phyloP scores from a whole-genome alignment of 2,329 filamentous ascomycete genomes.

The Hypoxylon sp. region DNA sequence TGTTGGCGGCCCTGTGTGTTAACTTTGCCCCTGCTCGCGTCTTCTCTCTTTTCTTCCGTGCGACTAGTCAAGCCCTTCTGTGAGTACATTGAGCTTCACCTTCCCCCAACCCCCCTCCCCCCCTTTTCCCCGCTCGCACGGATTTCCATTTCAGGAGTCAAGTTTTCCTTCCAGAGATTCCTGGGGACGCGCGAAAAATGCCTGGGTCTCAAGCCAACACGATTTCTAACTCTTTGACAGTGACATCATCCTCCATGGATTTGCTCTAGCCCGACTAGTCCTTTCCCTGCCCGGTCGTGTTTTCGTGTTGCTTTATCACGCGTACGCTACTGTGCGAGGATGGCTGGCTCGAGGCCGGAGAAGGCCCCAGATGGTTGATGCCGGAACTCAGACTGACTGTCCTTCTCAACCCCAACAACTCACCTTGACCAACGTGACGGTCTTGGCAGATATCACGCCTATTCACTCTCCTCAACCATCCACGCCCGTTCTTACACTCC shows the following conservation, averaged over 20 bases:
- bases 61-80: neutral
- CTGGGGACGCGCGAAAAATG: neutral
- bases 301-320: no score
- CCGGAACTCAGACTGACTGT: conserved; percentile 19
- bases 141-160: neutral
- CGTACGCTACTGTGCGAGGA: neutral
- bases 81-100: neutral
- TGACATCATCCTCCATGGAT: neutral
- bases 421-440: neutral
- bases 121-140: neutral
- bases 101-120: neutral
- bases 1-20: neutral
- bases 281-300: neutral
- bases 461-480: neutral
- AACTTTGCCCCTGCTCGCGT: neutral
- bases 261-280: neutral
- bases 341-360: neutral
- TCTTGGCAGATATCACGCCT: neutral
- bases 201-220: neutral
- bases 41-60: neutral
- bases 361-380: conserved; percentile 10
- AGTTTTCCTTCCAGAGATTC: neutral
- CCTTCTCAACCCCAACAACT: neutral
- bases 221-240: conserved; percentile 1
- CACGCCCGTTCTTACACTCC: neutral